phyloP scores from a whole-genome alignment of 2,329 filamentous ascomycete species.

The Pseudopithomyces chartarum region DNA sequence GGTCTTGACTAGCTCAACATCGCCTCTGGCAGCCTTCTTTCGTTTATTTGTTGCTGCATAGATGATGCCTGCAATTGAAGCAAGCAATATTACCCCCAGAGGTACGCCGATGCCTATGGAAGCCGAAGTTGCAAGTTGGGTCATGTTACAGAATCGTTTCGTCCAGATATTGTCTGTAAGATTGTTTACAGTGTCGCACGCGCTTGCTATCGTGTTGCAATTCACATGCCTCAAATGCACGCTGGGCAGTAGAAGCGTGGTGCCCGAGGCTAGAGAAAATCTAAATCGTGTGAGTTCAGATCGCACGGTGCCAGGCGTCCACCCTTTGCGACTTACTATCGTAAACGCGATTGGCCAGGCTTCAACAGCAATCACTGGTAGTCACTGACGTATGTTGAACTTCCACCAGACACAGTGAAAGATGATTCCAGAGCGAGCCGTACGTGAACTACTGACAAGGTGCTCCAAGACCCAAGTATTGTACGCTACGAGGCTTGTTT shows the following conservation, averaged over 20 bases:
- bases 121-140: constrained; percentile 14
- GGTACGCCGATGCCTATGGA: constrained; percentile 22
- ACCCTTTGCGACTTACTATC: background rate
- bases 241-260: background rate
- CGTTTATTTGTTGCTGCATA: constrained; percentile 11
- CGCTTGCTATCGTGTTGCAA: background rate
- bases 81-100: constrained; percentile 30
- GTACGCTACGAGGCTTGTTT: background rate
- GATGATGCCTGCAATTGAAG: constrained; percentile 13
- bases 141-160: background rate
- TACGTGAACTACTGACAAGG: background rate
- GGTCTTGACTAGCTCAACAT: constrained; percentile 8
- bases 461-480: background rate
- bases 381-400: background rate
- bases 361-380: background rate
- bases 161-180: no score
- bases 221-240: no score
- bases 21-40: constrained; percentile 3
- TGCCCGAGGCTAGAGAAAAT: background rate
- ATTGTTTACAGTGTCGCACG: background rate
- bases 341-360: background rate
- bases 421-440: background rate
- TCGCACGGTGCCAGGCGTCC: no score
- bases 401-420: background rate
- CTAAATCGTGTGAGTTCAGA: background rate